Conservation (phyloP, 208 protist species). For the Phytomonas francai region DNA sequence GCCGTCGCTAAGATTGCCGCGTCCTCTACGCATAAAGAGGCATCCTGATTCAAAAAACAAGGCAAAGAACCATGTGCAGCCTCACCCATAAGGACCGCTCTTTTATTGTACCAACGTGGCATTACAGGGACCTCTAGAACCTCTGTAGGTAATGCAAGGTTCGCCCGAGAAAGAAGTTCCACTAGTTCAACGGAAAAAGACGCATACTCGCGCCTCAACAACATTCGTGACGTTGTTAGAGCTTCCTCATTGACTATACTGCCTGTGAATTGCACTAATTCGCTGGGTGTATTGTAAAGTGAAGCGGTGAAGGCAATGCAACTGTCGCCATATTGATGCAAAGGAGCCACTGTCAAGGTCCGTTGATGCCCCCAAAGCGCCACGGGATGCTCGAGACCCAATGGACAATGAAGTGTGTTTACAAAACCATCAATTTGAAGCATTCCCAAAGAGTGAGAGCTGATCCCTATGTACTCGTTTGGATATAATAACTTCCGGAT, state of each 20-base stretch:
- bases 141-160: slow-evolving; percentile 60
- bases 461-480: slow-evolving; percentile 56
- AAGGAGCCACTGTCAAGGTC: slow-evolving; percentile 33
- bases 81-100: slow-evolving; percentile 80
- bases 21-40: slow-evolving; percentile 84
- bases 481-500: slow-evolving; percentile 77
- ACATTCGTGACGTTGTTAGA: slow-evolving; percentile 27
- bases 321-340: slow-evolving; percentile 33
- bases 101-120: slow-evolving; percentile 85
- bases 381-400: slow-evolving; percentile 36
- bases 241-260: slow-evolving; percentile 41
- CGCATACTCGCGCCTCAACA: slow-evolving; percentile 49
- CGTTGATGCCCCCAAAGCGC: slow-evolving; percentile 54
- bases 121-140: slow-evolving; percentile 81
- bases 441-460: slow-evolving; percentile 55
- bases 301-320: slow-evolving; percentile 67
- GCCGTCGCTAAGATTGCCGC: slow-evolving; percentile 76
- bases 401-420: slow-evolving; percentile 24
- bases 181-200: slow-evolving; percentile 36
- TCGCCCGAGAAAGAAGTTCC: slow-evolving; percentile 27
- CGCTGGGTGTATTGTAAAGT: slow-evolving; percentile 39
- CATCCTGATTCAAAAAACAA: slow-evolving; percentile 79
- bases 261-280: slow-evolving; percentile 35
- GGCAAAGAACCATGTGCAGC: slow-evolving; percentile 78
- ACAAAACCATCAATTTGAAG: slow-evolving; percentile 76